Percentiles rank a stretch among this genome's conserved stretches.
Evolutionary conservation across 768 basidiomycete species (phyloP).

Genomic region (button mushroom (Agaricus bisporus)): DNA sequence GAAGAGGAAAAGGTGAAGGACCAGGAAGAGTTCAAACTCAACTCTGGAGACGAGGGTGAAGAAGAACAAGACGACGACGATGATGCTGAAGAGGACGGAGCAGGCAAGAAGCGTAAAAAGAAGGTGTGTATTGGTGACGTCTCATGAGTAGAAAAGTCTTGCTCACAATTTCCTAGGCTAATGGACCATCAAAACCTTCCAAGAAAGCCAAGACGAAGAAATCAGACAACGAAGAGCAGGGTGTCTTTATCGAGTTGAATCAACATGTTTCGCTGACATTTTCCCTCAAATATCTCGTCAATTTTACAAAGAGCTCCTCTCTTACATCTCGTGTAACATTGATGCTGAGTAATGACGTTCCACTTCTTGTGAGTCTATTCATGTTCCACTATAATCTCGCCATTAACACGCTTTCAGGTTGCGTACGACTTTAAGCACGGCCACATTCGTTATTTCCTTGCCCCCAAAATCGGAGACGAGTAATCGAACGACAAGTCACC

Average conservation of each 20-base stretch:
- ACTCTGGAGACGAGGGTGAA: conserved; percentile 50
- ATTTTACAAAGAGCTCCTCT: conserved; percentile 87
- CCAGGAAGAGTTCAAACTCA: conserved; percentile 31
- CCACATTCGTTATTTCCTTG: conserved; percentile 15
- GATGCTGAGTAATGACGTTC: conserved; percentile 90
- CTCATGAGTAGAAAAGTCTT: background rate
- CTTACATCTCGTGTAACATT: conserved; percentile 70
- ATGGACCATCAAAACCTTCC: conserved; percentile 32
- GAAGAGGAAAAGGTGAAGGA: conserved; percentile 44
- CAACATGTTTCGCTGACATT: conserved; percentile 90
- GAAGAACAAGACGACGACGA: conserved; percentile 48
- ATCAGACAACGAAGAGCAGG: conserved; percentile 44
- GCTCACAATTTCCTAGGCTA: conserved; percentile 19
- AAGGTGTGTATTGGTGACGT: conserved; percentile 32
- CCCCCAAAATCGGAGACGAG: conserved; percentile 15
- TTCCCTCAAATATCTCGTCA: conserved; percentile 94
- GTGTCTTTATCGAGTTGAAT: conserved; percentile 80
- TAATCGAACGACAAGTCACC: background rate
- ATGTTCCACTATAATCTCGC: background rate
- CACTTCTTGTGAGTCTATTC: conserved; percentile 58
- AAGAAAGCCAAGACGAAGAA: conserved; percentile 53
- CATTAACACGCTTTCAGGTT: conserved; percentile 5
- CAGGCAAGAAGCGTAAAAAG: conserved; percentile 69
- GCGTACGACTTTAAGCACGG: conserved; percentile 14
- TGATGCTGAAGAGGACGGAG: conserved; percentile 40